Base-by-base conservation (phyloP, 495 filamentous ascomycete species). In the Penicillium lividum region DNA sequence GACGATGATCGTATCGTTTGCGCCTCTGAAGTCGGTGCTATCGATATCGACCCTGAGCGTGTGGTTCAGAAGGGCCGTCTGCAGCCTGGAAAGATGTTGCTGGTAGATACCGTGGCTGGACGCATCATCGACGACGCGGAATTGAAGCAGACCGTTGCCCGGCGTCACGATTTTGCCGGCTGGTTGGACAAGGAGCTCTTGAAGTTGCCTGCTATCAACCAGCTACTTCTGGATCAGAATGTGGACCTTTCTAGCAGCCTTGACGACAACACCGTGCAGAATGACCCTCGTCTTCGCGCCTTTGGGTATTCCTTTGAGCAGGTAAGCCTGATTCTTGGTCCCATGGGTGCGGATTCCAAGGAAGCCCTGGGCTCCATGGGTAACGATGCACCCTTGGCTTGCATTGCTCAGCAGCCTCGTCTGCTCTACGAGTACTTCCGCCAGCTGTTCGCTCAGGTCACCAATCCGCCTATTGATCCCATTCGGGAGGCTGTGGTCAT, bases 311-410 rank as follows among this genome's bases (percentile, higher is more conserved):
- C 94, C 30, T 91, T 96, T 59, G 94, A 99, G 75, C 94, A 99
- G 72, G 90, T 99, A 70, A 95, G 88, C 72, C 76, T 99, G 71
- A 79, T 99, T 9, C 83, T 99, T 29, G 95, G 89, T 22, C 94
- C 94, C 8, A 99, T 99, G 94, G 94, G 92, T 56, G 92, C 93
- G 29, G 94, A 99, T 63, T 96, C 96, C 48, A 99, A 99, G 78
- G 94, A 99, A 75, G 95, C 94, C n/a, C 83, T 99, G 29, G 94
- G 94, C 34, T 99, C 94, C 54, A 99, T 99, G 94, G 94, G 94
- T 64, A 99, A 99, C 71, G 94, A 99, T 80, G 91, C 92, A 40
- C 94, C 94, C 15, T 77, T 99, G 63, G 94, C 94, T 29, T 97
- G 93, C 73, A 82, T 99, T 61, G 89, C 94, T 30, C 83, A 87